Conservation (phyloP, 768 basidiomycete species). For the Calvatia gigantea region DNA sequence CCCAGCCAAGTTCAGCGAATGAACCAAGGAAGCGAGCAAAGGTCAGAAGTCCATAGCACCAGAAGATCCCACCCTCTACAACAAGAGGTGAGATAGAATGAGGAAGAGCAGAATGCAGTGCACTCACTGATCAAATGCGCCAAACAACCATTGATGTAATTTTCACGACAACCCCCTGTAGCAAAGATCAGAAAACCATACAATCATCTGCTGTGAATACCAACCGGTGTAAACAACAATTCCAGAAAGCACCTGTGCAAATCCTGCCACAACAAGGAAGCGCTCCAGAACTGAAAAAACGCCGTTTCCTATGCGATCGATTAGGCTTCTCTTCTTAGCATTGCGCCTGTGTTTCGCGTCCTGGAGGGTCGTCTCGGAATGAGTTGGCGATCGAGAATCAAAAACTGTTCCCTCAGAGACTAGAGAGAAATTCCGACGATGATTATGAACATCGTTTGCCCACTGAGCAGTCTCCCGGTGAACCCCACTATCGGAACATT, state of each 20-base stretch:
- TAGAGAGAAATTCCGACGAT: conserved; percentile 41
- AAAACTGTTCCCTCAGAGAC: conserved; percentile 54
- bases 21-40: conserved; percentile 96
- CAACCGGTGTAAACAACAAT: conserved; percentile 75
- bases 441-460: conserved; percentile 46
- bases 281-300: conserved; percentile 58
- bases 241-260: conserved; percentile 63
- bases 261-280: conserved; percentile 66
- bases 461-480: conserved; percentile 47
- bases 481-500: conserved; percentile 28
- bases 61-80: conserved; percentile 90
- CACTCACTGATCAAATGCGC: conserved; percentile 88
- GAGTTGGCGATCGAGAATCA: conserved; percentile 40
- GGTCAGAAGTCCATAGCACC: conserved; percentile 82
- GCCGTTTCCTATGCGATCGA: conserved; percentile 40
- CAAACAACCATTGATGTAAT: conserved; percentile 77
- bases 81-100: conserved; percentile 8
- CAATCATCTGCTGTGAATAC: conserved; percentile 8
- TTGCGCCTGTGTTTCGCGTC: conserved; percentile 27
- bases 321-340: conserved; percentile 19
- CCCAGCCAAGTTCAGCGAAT: conserved; percentile 86
- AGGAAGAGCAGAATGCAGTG: conserved; percentile 8
- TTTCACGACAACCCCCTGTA: conserved; percentile 71
- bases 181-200: neutral
- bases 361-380: conserved; percentile 59